Evolutionary conservation across 768 basidiomycete genomes (phyloP).

Genomic region (Scleroderma bovista): DNA sequence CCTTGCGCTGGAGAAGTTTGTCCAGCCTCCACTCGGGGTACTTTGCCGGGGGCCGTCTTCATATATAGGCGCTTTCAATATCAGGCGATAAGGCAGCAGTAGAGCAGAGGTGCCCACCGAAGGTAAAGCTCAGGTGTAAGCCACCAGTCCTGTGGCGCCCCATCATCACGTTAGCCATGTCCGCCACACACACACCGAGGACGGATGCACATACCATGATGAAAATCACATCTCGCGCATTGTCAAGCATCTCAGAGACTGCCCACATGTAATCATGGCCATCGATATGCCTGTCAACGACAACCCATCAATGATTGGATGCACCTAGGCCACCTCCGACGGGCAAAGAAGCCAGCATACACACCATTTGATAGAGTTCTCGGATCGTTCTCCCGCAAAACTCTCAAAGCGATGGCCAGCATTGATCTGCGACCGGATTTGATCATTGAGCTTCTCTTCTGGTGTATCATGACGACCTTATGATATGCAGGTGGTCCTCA

Average conservation of each 20-base stretch:
- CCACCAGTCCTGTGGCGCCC: constrained; percentile 71
- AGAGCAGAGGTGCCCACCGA: constrained; percentile 32
- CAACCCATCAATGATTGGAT: background rate
- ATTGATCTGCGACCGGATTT: constrained; percentile 69
- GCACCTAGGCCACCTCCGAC: background rate
- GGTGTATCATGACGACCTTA: constrained; percentile 69
- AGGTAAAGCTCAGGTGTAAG: constrained; percentile 93
- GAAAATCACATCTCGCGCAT: constrained; percentile 78
- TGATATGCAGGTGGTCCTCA: background rate
- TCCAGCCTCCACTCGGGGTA: constrained; percentile 90
- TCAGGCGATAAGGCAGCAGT: background rate
- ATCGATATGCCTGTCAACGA: constrained; percentile 66
- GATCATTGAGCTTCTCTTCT: constrained; percentile 65
- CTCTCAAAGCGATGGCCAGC: constrained; percentile 77
- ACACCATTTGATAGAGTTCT: constrained; percentile 81
- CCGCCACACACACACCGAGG: too few species aligned
- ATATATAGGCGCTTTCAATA: background rate
- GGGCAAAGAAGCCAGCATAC: constrained; percentile 7
- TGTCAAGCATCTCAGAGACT: constrained; percentile 82
- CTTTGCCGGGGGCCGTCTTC: constrained; percentile 71
- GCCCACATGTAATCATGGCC: constrained; percentile 99
- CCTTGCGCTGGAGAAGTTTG: constrained; percentile 77
- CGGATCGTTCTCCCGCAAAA: constrained; percentile 68
- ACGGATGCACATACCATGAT: constrained; percentile 52
- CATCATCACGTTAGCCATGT: background rate